Evolutionary conservation across 306 rosid genomes (phyloP).

Genomic region (Echinosophora koreensis): DNA sequence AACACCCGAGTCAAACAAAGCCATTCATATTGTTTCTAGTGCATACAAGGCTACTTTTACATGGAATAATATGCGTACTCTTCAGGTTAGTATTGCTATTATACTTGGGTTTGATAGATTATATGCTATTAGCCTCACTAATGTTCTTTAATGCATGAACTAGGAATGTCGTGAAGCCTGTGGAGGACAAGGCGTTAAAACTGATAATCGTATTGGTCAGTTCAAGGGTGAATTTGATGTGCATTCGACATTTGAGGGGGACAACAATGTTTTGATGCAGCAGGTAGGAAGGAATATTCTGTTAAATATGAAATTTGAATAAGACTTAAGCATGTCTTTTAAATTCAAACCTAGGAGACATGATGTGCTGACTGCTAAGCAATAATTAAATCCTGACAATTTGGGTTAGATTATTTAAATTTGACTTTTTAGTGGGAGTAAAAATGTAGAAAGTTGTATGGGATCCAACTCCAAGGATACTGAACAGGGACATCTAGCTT

Average conservation of each 20-base stretch:
- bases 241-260: conserved; percentile 98
- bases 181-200: conserved; percentile 92
- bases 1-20: conserved; percentile 75
- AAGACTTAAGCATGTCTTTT: not conserved
- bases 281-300: conserved; percentile 65
- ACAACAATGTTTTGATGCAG: conserved; percentile 97
- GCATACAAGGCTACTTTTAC: conserved; percentile 86
- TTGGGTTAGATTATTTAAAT: conserved; percentile 10
- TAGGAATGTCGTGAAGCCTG: conserved; percentile 99
- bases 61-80: conserved; percentile 92
- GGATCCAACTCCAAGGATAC: conserved; percentile 24
- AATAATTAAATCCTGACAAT: not conserved
- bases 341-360: conserved; percentile 29
- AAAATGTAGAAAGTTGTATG: conserved; percentile 8
- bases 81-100: conserved; percentile 68
- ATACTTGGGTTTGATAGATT: conserved; percentile 18
- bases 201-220: conserved; percentile 87
- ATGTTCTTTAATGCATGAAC: conserved; percentile 39
- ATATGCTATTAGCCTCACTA: conserved; percentile 22
- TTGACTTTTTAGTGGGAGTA: conserved; percentile 4
- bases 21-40: conserved; percentile 87
- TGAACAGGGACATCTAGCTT: conserved; percentile 22
- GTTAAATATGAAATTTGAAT: conserved; percentile 22
- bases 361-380: not conserved
- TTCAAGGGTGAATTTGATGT: conserved; percentile 85